Percentiles rank a stretch among this genome's conserved stretches.
These are phyloP conservation scores for Peronospora destructor DNA, from an alignment of 352 stramenopile genomes.

Conservation along the genomic window DNA sequence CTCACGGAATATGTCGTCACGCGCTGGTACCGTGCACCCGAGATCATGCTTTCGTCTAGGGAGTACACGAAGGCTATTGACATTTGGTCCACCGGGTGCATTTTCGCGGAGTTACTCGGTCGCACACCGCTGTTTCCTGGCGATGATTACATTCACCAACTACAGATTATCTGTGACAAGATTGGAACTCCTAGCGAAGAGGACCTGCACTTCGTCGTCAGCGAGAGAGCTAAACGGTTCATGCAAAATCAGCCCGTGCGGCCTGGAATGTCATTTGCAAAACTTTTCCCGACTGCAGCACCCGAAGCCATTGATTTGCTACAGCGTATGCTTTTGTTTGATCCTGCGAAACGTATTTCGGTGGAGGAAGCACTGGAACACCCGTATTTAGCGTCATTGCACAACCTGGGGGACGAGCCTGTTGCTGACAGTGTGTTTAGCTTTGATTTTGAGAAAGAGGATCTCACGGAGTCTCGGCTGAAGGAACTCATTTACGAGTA, in stretches of 20 bases:
- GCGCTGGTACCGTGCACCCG: constrained; percentile 90
- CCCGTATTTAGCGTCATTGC: constrained; percentile 86
- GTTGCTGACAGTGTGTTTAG: constrained; percentile 66
- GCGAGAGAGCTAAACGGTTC: constrained; percentile 81
- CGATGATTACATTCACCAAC: constrained; percentile 99
- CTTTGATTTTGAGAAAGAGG: constrained; percentile 87
- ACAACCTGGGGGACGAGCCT: constrained; percentile 91
- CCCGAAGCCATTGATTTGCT: constrained; percentile 71
- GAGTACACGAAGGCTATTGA: constrained; percentile 97
- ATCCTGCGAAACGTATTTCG: constrained; percentile 85
- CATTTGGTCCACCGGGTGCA: constrained; percentile 92
- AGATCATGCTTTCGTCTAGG: constrained; percentile 94
- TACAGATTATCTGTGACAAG: constrained; percentile 93
- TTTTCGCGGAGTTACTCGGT: constrained; percentile 89
- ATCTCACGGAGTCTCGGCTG: constrained; percentile 70
- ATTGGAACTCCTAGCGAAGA: constrained; percentile 82
- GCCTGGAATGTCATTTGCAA: constrained; percentile 55
- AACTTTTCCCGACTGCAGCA: constrained; percentile 70
- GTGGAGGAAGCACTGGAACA: constrained; percentile 89
- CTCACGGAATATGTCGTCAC: constrained; percentile 91
- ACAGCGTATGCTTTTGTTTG: constrained; percentile 85
- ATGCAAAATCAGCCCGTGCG: constrained; percentile 82
- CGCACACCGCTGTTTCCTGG: constrained; percentile 89
- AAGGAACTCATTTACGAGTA: constrained; percentile 87
- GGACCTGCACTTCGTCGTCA: constrained; percentile 89